Base-by-base conservation (phyloP, 352 stramenopile genomes). In the Globisporangium barbulae region DNA sequence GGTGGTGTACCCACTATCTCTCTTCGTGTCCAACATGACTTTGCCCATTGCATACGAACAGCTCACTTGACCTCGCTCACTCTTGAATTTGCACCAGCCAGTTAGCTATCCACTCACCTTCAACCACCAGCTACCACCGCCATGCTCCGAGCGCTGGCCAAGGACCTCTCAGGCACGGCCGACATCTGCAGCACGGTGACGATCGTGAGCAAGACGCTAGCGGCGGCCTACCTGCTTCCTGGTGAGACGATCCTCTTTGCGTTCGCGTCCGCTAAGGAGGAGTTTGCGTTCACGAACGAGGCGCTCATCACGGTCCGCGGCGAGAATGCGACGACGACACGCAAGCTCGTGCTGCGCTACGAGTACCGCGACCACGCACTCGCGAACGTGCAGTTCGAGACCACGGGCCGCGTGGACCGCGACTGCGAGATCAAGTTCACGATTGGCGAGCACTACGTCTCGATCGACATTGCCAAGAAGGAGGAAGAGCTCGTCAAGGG, bases 371-470 rank as follows among this genome's bases (percentile, higher is more conserved):
- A 85, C 25, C 64, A 67, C 33, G n/a, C 37, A 8, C 56, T 85
- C 53, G 58, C 55, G 0, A 45, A 69, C 13, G 75, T 88, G 12
- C 31, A 66, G 30, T 85, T 88, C 49, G 79, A 85, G 68, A 88
- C 79, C 9, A 80, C 76, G 3, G 79, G 79, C 0, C 74, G 75
- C 25, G 59, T 84, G 21, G 79, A 88, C 47, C 79, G 76, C 35
- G 79, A 88, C 68, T 88, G 79, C 45, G 79, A 85, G 67, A 83
- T 88, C 68, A 85, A 88, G 65, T 85, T 88, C 65, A 22, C 44
- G 15, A 83, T 88, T 47, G 79, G 76, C 19, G 60, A 71, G 2
- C 30, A 60, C 13, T 31, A 72, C 15, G 55, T 85, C 9, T 81
- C 63, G 42, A 85, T 88, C 48, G 79, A 88, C 61, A 83, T 85